Base-by-base conservation (phyloP, 441 rosid genomes). In the Biscutella auriculata region DNA sequence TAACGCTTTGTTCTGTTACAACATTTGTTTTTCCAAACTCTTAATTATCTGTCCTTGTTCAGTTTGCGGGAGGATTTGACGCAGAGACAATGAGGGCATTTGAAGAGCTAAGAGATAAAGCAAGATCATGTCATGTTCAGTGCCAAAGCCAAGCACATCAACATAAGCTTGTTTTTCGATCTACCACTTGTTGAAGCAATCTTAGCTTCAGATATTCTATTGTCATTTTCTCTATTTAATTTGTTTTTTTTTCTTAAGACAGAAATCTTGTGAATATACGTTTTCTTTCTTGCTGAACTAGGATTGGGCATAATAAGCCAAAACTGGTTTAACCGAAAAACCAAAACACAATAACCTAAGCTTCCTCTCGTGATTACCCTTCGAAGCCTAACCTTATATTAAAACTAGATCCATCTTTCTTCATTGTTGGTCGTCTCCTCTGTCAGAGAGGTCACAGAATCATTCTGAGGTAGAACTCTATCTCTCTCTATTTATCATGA, bases 1-100 rank as follows among this genome's bases (percentile, higher is more conserved):
- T 36, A 33, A 0, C 5, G n/a, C 8, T 26, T 41, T 43, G 36
- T 19, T 13, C 5, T 8, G n/a, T 29, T 21, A 4, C 5, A 9
- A 23, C 23, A 37, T 27, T 9, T 3, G 11, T 13, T 17, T 29
- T 39, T 29, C 12, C 12, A 49, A 32, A 32, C 33, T 13, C 50
- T 63, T 28, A 30, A 42, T n/a, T 17, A 12, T 3, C 4, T 9
- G 37, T 30, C 1, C 5, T 34, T 29, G 34, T 47, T 34, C 73
- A 88, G 98, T 88, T 92, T 54, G 98, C 97, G 0, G 98, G 98
- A 60, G 98, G 98, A 37, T 93, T 93, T 43, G 95, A 88, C 13
- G 88, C 65, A 32, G 98, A 87, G 61, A 93, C 95, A 6, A 93
- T 93, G 97, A 83, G 74, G 66, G 98, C 95, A 13, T 93, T 93